phyloP scores from a whole-genome alignment of 768 basidiomycete species.

The Fomitopsis serialis region DNA sequence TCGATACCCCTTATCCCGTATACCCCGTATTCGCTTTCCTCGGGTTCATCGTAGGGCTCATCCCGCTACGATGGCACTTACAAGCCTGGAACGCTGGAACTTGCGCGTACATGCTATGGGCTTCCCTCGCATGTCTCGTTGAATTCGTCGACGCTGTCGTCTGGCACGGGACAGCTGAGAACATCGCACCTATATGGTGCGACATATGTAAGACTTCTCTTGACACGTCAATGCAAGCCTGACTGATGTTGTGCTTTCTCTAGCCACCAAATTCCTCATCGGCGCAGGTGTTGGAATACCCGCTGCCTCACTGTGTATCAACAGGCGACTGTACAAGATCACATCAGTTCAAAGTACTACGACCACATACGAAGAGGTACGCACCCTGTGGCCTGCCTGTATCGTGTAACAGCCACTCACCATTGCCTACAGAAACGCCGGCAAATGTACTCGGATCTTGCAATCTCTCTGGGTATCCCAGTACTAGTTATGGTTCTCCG shows the following conservation, averaged over 20 bases:
- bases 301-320: slow-evolving; percentile 34
- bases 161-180: slow-evolving; percentile 39
- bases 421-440: slow-evolving; percentile 20
- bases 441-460: slow-evolving; percentile 21
- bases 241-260: not conserved
- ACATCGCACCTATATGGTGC: slow-evolving; percentile 51
- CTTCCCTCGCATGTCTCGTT: slow-evolving; percentile 32
- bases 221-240: not conserved
- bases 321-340: slow-evolving; percentile 27
- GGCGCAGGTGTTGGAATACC: slow-evolving; percentile 23
- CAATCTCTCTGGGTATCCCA: slow-evolving; percentile 28
- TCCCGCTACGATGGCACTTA: slow-evolving; percentile 65
- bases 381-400: slow-evolving; percentile 1
- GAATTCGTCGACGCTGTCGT: slow-evolving; percentile 46
- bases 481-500: slow-evolving; percentile 23
- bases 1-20: slow-evolving; percentile 7
- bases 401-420: not conserved
- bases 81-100: slow-evolving; percentile 43
- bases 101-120: slow-evolving; percentile 42
- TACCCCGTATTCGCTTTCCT: slow-evolving; percentile 46
- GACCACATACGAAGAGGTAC: slow-evolving; percentile 13
- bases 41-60: slow-evolving; percentile 48
- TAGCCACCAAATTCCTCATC: slow-evolving; percentile 26
- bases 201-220: slow-evolving; percentile 47
- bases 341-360: slow-evolving; percentile 14